Base-by-base conservation (phyloP, 768 basidiomycete genomes). In the Pseudohyphozyma bogoriensis region DNA sequence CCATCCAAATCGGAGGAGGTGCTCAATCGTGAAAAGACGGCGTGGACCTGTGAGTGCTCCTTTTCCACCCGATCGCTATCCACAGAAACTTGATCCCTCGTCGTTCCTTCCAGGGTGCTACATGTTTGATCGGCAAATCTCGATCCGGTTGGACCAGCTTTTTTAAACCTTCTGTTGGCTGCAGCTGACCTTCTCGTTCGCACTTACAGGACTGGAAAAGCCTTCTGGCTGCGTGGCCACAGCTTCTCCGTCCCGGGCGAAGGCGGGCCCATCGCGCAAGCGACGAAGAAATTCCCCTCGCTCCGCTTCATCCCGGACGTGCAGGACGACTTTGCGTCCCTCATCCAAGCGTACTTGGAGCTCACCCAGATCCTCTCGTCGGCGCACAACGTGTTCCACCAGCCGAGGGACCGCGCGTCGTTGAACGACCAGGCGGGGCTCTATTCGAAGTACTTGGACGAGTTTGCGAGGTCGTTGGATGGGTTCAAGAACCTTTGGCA, bases 161-260 rank as follows among this genome's bases (percentile, higher is more conserved):
- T n/a, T n/a, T n/a, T n/a, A n/a, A n/a, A n/a, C n/a, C n/a, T n/a
- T n/a, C n/a, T n/a, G n/a, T n/a, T n/a, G n/a, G n/a, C n/a, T n/a
- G n/a, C n/a, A n/a, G n/a, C n/a, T n/a, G n/a, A n/a, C n/a, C n/a
- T n/a, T n/a, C n/a, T n/a, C n/a, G n/a, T n/a, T n/a, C n/a, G n/a
- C n/a, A n/a, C n/a, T n/a, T n/a, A n/a, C n/a, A n/a, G n/a, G n/a
- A 62, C 66, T 12, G 68, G 68, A 31, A 66, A 66, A 24, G 68
- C 68, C 10, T 69, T 69, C 59, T 69, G 68, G 65, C 55, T 51
- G 18, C 58, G 65, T 8, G 64, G 67, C 9, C 61, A 64, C 9
- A 61, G 64, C 15, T 54, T 66, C 5, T 68, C 64, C 51, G 53
- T 64, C 42, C 36, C 61, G 7, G n/a, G n/a, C n/a, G n/a, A n/a